Percentiles rank a stretch among this genome's conserved stretches.
Evolutionary conservation across 208 protist species (phyloP).

Genomic region (Balamuthia mandrillaris): DNA sequence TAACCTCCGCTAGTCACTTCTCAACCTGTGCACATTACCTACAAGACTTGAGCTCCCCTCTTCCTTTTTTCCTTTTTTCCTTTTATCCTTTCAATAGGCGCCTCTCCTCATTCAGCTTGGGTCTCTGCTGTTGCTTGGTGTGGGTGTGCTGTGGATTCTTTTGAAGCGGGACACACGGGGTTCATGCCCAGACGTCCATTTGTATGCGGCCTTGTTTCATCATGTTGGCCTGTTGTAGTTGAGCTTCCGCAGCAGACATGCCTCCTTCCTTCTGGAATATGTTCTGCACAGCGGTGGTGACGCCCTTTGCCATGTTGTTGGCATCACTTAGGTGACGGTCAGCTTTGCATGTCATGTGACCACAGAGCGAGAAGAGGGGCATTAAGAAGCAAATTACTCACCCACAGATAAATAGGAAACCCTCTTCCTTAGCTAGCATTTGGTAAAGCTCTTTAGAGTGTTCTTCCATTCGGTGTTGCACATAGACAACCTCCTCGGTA

Average conservation of each 20-base stretch:
- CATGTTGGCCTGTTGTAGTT: background rate
- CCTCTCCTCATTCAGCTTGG: background rate
- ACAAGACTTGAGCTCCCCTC: too few species aligned
- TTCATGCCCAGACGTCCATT: too few species aligned
- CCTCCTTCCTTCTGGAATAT: background rate
- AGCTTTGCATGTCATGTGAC: background rate
- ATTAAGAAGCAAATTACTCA: background rate
- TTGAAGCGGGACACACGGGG: too few species aligned
- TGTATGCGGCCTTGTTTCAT: too few species aligned
- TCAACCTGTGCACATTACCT: too few species aligned
- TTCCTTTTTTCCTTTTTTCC: background rate
- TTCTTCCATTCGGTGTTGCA: constrained; percentile 27
- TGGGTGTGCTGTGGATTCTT: too few species aligned
- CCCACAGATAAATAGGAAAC: constrained; percentile 47
- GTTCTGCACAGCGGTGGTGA: background rate
- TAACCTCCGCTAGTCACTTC: too few species aligned
- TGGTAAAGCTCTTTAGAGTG: constrained; percentile 16
- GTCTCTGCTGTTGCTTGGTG: background rate
- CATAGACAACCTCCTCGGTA: constrained; percentile 8
- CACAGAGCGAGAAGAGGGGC: background rate
- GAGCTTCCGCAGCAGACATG: background rate
- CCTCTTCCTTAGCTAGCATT: background rate
- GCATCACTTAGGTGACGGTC: background rate
- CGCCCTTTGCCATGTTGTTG: background rate
- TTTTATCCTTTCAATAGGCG: background rate